Evolutionary conservation across 2,329 filamentous ascomycete species (phyloP), one percentile per base, ranked within the genome.

Genomic region (Pezicula neosporulosa): DNA sequence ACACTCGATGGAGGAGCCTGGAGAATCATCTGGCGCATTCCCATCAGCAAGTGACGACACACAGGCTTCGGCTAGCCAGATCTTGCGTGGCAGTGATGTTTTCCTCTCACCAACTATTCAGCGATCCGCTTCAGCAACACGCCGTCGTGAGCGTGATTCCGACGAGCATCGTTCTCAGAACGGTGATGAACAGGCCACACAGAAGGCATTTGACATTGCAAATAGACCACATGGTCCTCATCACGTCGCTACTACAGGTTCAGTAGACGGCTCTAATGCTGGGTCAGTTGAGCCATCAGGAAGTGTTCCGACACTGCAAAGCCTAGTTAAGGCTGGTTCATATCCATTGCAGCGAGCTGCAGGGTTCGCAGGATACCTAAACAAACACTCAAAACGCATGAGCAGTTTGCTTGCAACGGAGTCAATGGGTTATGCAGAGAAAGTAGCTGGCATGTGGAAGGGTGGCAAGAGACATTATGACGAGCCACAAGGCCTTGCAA

Each of bases 381-480:
- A 88, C 63, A 86, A 80, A 50, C 84, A 88, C 19, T 87, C 90
- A 19, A 88, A 89, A 59, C 83, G 84, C 33, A 89, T 97, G 84
- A 90, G 89, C 54, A 89, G 77, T 27, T 72, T 96, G 8, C 72
- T 97, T 43, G 89, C 93, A 6, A 90, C 87, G 0, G 92, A 97
- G 67, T 95, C 93, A 0, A 96, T 96, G 85, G 91, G 90, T 2
- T 97, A 97, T 65, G 87, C 96, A 30, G 92, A 95, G 65, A 97
- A 97, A 68, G 92, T 97, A 0, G 96, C 93, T 0, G 93, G 91
- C 36, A 97, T 97, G 89, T 94, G 94, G 84, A 89, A 91, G 59
- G 94, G 94, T 33, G 90, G 90, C 12, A 86, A 87, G 61, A 91
- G 87, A 62, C 93, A 97, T 69, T 99, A 97, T 63, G 85, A 87